Conservation (phyloP, 805 yeast species). For the Myxozyma sirexii region DNA sequence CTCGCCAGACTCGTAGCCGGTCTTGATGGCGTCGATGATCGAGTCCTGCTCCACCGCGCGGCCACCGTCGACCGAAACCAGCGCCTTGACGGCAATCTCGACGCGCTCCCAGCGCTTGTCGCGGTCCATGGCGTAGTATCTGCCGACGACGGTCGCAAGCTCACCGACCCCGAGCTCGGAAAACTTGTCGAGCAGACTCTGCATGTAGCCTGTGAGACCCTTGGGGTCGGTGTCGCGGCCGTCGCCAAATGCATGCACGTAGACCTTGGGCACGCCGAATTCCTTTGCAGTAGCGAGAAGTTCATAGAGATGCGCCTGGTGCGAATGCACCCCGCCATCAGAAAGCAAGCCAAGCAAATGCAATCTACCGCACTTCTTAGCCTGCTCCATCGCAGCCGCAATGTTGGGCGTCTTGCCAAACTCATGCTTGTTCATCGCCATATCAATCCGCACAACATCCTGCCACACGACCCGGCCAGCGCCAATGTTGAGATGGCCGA, state of each 20-base stretch:
- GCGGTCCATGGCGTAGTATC: constrained; percentile 38
- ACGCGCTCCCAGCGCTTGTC: constrained; percentile 37
- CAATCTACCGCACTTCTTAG: constrained; percentile 33
- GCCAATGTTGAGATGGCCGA: constrained; percentile 36
- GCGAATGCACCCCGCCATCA: constrained; percentile 37
- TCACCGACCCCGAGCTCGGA: constrained; percentile 34
- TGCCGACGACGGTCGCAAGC: constrained; percentile 36
- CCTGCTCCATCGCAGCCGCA: constrained; percentile 25
- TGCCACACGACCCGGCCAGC: constrained; percentile 39
- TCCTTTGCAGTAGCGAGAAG: constrained; percentile 31
- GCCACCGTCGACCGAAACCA: constrained; percentile 28
- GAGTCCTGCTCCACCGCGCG: constrained; percentile 25
- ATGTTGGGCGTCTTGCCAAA: constrained; percentile 26
- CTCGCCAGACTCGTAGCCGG: constrained; percentile 33
- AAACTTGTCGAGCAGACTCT: constrained; percentile 32
- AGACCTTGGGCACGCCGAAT: constrained; percentile 28
- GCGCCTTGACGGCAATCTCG: constrained; percentile 33
- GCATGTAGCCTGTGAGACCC: constrained; percentile 29
- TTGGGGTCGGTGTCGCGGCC: constrained; percentile 37
- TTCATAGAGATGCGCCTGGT: constrained; percentile 36
- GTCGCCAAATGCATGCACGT: constrained; percentile 36
- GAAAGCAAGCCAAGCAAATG: constrained; percentile 33
- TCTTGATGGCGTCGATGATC: constrained; percentile 26
- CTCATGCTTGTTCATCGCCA: constrained; percentile 32
- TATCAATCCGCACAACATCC: constrained; percentile 37